Percentiles rank a stretch among this genome's conserved stretches.
Evolutionary conservation across 768 basidiomycete genomes (phyloP).

Genomic region (Lentinula detonsa): DNA sequence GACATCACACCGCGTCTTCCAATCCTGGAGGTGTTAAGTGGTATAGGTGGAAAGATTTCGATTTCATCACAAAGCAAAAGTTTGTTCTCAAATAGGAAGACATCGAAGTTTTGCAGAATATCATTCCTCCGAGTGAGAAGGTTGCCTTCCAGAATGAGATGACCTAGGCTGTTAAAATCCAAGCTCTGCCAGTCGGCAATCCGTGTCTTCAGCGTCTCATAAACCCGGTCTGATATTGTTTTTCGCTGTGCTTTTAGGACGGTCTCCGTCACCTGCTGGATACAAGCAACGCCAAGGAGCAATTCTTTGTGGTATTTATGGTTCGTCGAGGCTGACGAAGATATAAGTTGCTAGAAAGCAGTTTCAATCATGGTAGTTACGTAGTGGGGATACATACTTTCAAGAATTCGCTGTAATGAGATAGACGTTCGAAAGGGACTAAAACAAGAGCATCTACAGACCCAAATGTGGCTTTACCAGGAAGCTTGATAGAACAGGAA

Average conservation of each 20-base stretch:
- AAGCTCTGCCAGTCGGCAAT: constrained; percentile 1
- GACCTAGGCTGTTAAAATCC: neutral
- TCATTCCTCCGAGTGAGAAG: neutral
- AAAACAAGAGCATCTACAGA: neutral
- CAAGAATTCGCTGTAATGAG: neutral
- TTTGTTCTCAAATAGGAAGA: constrained; percentile 2
- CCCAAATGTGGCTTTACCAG: neutral
- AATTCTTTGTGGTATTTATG: neutral
- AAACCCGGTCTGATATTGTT: neutral
- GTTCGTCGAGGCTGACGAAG: neutral
- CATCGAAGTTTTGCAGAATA: neutral
- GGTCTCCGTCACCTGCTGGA: neutral
- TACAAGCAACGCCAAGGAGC: neutral
- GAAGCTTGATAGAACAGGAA: neutral
- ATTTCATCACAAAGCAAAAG: constrained; percentile 3
- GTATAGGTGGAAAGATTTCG: neutral
- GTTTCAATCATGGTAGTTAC: neutral
- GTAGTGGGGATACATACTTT: neutral
- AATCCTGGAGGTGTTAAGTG: neutral
- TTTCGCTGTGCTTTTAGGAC: neutral
- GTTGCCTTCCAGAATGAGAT: neutral
- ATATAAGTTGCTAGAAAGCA: neutral
- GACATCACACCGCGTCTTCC: neutral
- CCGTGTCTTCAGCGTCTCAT: neutral
- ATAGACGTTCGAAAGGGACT: neutral